phyloP scores from a whole-genome alignment of 352 stramenopile genomes.

The Phytophthora colocasiae region DNA sequence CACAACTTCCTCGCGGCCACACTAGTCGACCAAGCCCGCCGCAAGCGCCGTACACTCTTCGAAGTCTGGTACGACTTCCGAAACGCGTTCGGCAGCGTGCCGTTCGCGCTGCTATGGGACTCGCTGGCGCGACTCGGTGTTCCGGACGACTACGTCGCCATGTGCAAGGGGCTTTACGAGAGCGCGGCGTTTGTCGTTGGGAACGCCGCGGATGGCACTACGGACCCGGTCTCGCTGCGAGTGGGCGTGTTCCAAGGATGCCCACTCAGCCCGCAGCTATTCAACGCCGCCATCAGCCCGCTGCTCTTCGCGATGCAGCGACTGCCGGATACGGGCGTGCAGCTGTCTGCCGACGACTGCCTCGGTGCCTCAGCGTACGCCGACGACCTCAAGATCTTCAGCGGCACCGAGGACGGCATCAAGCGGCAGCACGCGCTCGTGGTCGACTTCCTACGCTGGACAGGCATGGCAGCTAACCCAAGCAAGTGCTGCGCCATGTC shows the following conservation, averaged over 20 bases:
- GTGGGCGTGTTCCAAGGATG: conserved; percentile 33
- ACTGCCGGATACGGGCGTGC: conserved; percentile 1
- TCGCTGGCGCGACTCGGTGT: conserved; percentile 22
- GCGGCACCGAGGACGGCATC: conserved; percentile 18
- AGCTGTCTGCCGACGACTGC: conserved; percentile 20
- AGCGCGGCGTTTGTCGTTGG: conserved; percentile 19
- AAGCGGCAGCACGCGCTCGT: conserved; percentile 8
- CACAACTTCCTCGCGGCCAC: conserved; percentile 37
- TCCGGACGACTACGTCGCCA: background rate
- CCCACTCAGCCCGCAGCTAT: conserved; percentile 36
- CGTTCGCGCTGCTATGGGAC: conserved; percentile 22
- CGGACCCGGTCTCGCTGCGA: background rate
- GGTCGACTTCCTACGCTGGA: conserved; percentile 10
- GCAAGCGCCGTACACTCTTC: conserved; percentile 13
- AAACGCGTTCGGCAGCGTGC: conserved; percentile 36
- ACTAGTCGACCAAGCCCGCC: conserved; percentile 30
- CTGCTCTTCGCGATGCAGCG: conserved; percentile 15
- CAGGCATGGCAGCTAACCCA: conserved; percentile 9
- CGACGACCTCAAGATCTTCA: conserved; percentile 40
- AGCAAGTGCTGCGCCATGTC: background rate
- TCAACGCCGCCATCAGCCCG: conserved; percentile 23
- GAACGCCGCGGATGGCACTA: conserved; percentile 28
- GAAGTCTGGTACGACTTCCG: conserved; percentile 36
- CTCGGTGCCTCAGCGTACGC: too few species aligned
- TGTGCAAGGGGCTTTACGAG: conserved; percentile 11